Evolutionary conservation across 2,329 filamentous ascomycete species (phyloP).

Genomic region (Talaromyces amestolkiae): DNA sequence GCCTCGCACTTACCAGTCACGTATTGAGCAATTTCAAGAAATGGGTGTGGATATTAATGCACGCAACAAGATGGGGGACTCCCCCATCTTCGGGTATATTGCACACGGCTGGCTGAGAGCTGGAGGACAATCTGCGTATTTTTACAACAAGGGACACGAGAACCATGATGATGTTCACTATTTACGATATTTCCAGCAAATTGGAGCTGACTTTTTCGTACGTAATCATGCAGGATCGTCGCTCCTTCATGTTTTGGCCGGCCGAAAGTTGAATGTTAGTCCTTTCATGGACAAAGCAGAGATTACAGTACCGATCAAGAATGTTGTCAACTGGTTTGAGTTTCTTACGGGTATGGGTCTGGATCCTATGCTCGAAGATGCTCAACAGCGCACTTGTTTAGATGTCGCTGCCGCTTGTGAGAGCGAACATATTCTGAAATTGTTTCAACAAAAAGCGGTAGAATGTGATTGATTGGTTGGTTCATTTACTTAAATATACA

Average conservation of each 20-base stretch:
- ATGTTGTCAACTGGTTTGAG: conserved; percentile 16
- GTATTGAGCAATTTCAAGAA: conserved; percentile 11
- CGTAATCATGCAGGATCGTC: conserved; percentile 7
- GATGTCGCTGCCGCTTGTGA: conserved; percentile 22
- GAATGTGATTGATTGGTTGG: neutral
- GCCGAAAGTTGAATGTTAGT: neutral
- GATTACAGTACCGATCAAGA: neutral
- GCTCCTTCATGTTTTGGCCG: conserved; percentile 10
- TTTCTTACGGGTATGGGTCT: conserved; percentile 19
- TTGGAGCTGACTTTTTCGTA: conserved; percentile 1
- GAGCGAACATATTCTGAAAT: conserved; percentile 22
- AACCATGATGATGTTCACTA: neutral
- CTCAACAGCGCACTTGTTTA: conserved; percentile 21
- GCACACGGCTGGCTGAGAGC: conserved; percentile 3
- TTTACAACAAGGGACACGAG: neutral
- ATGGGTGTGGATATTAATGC: conserved; percentile 10
- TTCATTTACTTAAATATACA: neutral
- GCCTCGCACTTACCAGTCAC: neutral
- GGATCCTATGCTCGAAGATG: conserved; percentile 24
- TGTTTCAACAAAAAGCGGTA: conserved; percentile 18
- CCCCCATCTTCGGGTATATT: conserved; percentile 8
- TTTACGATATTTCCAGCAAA: conserved; percentile 4
- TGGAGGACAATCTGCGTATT: neutral
- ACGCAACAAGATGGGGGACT: conserved; percentile 10
- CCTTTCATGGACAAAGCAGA: neutral